phyloP scores from a whole-genome alignment of 805 yeast genomes.

The Schwanniomyces sp. region DNA sequence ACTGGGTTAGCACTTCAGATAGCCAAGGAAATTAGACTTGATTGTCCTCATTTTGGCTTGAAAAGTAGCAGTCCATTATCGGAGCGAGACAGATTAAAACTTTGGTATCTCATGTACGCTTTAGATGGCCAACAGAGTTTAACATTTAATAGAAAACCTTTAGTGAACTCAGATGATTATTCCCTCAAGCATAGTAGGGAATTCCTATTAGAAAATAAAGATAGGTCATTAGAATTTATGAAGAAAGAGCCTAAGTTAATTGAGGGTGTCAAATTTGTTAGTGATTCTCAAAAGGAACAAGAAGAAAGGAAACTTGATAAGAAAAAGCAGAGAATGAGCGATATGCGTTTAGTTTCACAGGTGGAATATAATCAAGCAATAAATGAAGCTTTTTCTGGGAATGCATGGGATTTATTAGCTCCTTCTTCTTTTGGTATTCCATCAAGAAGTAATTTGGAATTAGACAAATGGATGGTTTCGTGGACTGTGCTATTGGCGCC shows the following conservation, averaged over 20 bases:
- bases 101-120: conserved; percentile 67
- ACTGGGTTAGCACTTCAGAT: conserved; percentile 68
- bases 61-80: conserved; percentile 9
- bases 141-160: conserved; percentile 56
- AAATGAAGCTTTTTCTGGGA: conserved; percentile 53
- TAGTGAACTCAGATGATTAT: conserved; percentile 49
- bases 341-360: conserved; percentile 63
- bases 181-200: conserved; percentile 43
- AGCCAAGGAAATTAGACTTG: conserved; percentile 54
- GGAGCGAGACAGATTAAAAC: conserved; percentile 49
- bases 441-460: conserved; percentile 61
- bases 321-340: conserved; percentile 24
- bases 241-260: neutral
- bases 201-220: conserved; percentile 22
- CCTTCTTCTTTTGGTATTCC: conserved; percentile 69
- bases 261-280: neutral
- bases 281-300: neutral
- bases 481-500: conserved; percentile 74
- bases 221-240: neutral
- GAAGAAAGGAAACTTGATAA: neutral
- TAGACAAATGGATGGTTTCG: conserved; percentile 78
- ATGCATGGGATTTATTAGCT: conserved; percentile 59
- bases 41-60: conserved; percentile 21
- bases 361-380: conserved; percentile 68
- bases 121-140: conserved; percentile 70